Conservation (phyloP, 108 stramenopile genomes). For the Phaeodactylum tricornutum region DNA sequence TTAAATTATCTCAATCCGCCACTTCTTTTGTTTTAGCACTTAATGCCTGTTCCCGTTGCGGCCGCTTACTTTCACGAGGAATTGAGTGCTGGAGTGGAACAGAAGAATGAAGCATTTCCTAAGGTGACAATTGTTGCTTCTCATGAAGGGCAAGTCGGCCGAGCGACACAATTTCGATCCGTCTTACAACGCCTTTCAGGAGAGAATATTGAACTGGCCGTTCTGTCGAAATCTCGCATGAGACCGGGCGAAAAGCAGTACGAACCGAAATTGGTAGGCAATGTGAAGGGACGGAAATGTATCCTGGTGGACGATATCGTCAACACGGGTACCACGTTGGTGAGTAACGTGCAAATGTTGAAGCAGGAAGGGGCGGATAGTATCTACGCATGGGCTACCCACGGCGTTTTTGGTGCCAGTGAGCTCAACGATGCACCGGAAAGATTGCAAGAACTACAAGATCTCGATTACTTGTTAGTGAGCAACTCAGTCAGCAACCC, state of each 20-base stretch:
- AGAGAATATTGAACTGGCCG: conserved; percentile 52
- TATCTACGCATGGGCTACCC: conserved; percentile 83
- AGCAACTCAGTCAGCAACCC: conserved; percentile 57
- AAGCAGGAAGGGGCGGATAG: conserved; percentile 51
- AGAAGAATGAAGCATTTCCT: conserved; percentile 20
- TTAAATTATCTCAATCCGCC: conserved; percentile 1
- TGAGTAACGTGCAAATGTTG: conserved; percentile 39
- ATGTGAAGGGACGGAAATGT: conserved; percentile 68
- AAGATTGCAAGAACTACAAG: conserved; percentile 42
- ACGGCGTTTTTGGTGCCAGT: conserved; percentile 64
- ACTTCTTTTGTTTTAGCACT: conserved; percentile 22
- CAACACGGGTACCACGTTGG: conserved; percentile 69
- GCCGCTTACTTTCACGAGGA: conserved; percentile 88
- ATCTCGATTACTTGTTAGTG: conserved; percentile 68
- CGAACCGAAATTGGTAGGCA: conserved; percentile 53
- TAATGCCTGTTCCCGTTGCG: conserved; percentile 78
- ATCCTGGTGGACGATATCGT: conserved; percentile 87
- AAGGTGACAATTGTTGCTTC: conserved; percentile 73
- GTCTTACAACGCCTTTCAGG: conserved; percentile 71
- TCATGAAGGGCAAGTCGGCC: conserved; percentile 76
- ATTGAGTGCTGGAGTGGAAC: not conserved
- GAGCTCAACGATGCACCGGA: conserved; percentile 33
- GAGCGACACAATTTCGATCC: conserved; percentile 67
- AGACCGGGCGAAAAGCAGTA: conserved; percentile 24
- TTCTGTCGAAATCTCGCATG: conserved; percentile 52